Evolutionary conservation across 805 yeast genomes (phyloP).

Genomic region (Yamadazyma paraphyllophila): DNA sequence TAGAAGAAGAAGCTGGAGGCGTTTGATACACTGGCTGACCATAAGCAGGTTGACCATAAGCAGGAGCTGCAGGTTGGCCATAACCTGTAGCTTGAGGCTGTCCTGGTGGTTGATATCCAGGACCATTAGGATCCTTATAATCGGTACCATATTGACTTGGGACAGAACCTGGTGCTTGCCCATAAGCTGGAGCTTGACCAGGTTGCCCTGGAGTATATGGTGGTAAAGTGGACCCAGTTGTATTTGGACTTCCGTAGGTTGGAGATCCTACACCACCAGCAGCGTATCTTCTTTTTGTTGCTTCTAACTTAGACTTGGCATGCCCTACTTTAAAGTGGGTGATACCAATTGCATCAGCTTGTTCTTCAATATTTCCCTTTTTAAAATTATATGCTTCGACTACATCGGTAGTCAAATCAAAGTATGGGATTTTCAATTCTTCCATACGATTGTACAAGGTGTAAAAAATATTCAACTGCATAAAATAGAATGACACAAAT

Average conservation of each 20-base stretch:
- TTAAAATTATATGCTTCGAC: constrained; percentile 74
- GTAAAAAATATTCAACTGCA: constrained; percentile 97
- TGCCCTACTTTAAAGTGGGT: constrained; percentile 89
- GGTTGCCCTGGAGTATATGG: constrained; percentile 24
- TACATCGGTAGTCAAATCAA: constrained; percentile 81
- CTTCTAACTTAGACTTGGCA: constrained; percentile 79
- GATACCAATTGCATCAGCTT: constrained; percentile 83
- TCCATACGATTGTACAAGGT: constrained; percentile 89
- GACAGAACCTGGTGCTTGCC: background rate
- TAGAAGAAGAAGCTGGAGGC: constrained; percentile 11
- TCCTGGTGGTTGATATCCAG: constrained; percentile 14
- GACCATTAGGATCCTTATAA: constrained; percentile 25
- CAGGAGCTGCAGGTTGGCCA: constrained; percentile 11
- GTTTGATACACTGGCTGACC: constrained; percentile 10
- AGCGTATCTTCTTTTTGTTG: constrained; percentile 74
- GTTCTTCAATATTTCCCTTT: constrained; percentile 89
- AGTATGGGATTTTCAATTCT: constrained; percentile 95
- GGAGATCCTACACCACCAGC: constrained; percentile 25
- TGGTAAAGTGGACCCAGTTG: constrained; percentile 19
- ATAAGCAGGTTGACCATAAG: no score
- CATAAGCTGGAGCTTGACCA: background rate
- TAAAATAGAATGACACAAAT: constrained; percentile 90
- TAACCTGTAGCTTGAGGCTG: constrained; percentile 15
- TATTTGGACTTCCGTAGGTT: constrained; percentile 6
- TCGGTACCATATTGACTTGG: constrained; percentile 18